These are phyloP conservation scores for Xylariaceae sp. DNA, from an alignment of 2,329 filamentous ascomycete genomes.

Conservation along the genomic window DNA sequence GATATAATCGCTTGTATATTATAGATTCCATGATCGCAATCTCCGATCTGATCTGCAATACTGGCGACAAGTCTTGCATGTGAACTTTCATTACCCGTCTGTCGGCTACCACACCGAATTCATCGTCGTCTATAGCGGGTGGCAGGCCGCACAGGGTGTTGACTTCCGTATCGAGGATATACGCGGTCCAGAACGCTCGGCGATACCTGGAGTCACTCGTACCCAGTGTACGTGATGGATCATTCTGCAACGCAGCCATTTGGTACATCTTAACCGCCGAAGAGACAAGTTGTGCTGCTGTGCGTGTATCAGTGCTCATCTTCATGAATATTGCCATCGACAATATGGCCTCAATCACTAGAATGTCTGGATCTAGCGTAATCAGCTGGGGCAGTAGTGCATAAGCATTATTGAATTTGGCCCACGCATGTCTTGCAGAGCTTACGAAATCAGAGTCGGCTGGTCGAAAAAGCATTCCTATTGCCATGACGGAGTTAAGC, in stretches of 20 bases:
- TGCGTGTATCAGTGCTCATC: conserved; percentile 7
- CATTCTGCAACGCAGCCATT: conserved; percentile 1
- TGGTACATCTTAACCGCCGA: conserved; percentile 6
- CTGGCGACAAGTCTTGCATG: conserved; percentile 5
- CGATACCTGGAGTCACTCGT: conserved; percentile 6
- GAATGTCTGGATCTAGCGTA: conserved; percentile 1
- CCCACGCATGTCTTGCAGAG: background rate
- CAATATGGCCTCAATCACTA: conserved; percentile 12
- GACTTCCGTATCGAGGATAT: conserved; percentile 13
- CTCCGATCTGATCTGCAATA: conserved; percentile 1
- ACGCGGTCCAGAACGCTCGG: conserved; percentile 17
- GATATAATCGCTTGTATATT: conserved; percentile 10
- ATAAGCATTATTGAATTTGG: conserved; percentile 7
- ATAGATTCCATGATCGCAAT: conserved; percentile 3
- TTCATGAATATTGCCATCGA: conserved; percentile 18
- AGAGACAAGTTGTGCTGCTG: conserved; percentile 12
- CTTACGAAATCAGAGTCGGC: background rate
- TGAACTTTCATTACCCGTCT: background rate
- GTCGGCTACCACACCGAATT: conserved; percentile 5
- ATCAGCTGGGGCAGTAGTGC: conserved; percentile 5
- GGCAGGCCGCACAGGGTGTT: conserved; percentile 9
- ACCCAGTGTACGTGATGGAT: background rate
- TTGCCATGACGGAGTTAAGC: conserved; percentile 12
- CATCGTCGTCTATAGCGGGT: conserved; percentile 1
- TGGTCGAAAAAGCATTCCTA: conserved; percentile 11